Percentiles rank a stretch among this genome's conserved stretches.
Conservation (phyloP, 2,329 filamentous ascomycete species). For the Clathrospora elynae region DNA sequence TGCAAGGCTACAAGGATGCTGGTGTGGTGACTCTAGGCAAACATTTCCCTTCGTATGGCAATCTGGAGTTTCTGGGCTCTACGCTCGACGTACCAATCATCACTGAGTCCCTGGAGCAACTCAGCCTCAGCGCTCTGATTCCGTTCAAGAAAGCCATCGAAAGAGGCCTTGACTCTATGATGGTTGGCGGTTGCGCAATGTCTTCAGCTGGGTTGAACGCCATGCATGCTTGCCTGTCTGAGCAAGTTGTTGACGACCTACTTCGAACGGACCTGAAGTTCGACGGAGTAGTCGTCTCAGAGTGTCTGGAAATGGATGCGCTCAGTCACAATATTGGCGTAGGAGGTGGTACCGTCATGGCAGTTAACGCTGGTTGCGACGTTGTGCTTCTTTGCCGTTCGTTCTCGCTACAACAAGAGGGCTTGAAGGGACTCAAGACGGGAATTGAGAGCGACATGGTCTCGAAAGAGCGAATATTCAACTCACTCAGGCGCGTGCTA, state of each 20-base stretch:
- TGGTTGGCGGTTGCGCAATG: conserved; percentile 93
- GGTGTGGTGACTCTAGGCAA: conserved; percentile 90
- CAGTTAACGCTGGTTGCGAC: conserved; percentile 94
- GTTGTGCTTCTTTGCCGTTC: conserved; percentile 86
- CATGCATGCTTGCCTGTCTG: conserved; percentile 90
- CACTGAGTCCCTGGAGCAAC: conserved; percentile 88
- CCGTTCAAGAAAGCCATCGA: conserved; percentile 90
- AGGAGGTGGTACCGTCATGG: conserved; percentile 95
- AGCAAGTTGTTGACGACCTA: conserved; percentile 90
- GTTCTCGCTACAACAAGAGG: conserved; percentile 87
- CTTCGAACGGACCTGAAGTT: conserved; percentile 89
- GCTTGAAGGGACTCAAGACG: conserved; percentile 84
- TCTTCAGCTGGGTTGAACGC: conserved; percentile 90
- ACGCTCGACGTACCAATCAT: conserved; percentile 93
- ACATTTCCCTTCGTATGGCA: conserved; percentile 95
- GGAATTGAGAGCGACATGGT: conserved; percentile 92
- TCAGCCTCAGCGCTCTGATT: conserved; percentile 88
- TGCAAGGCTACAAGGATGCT: conserved; percentile 91
- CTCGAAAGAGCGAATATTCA: conserved; percentile 75
- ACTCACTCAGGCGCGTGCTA: conserved; percentile 78
- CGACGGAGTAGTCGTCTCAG: conserved; percentile 88
- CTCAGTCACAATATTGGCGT: conserved; percentile 96
- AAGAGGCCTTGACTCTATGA: conserved; percentile 89
- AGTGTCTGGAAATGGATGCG: conserved; percentile 96
- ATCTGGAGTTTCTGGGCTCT: conserved; percentile 89